Conservation (phyloP, 2,329 filamentous ascomycete species). For the Geosmithia flava region DNA sequence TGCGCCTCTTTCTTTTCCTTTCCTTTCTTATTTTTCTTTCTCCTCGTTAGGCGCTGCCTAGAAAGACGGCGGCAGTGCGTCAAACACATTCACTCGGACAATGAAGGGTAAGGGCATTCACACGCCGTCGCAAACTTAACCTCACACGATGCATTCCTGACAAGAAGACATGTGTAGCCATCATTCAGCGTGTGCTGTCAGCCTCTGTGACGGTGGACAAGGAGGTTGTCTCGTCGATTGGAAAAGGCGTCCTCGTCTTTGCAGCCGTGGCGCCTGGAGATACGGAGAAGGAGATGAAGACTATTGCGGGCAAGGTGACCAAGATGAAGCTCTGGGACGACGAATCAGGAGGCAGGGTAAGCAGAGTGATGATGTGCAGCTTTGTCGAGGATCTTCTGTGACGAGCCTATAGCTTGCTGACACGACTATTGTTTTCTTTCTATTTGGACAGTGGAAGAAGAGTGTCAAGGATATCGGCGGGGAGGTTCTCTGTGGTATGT, state of each 20-base stretch:
- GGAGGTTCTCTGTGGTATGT: conserved; percentile 81
- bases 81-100: background rate
- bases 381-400: background rate
- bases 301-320: conserved; percentile 72
- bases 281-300: conserved; percentile 76
- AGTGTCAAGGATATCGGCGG: conserved; percentile 80
- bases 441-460: conserved; percentile 91
- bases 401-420: background rate
- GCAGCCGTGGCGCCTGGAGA: conserved; percentile 86
- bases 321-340: conserved; percentile 91
- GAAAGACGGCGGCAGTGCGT: background rate
- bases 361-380: conserved; percentile 3
- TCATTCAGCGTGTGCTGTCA: conserved; percentile 86
- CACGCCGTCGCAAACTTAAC: background rate
- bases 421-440: background rate
- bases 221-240: conserved; percentile 80
- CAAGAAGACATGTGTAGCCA: conserved; percentile 40
- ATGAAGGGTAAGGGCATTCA: conserved; percentile 2
- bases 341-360: conserved; percentile 54
- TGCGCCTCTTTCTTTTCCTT: background rate
- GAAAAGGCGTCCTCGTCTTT: conserved; percentile 79
- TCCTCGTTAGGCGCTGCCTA: no score
- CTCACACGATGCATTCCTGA: conserved; percentile 4
- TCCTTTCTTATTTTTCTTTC: background rate
- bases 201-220: conserved; percentile 93